Percentiles rank a stretch among this genome's conserved stretches.
Conservation (phyloP, 495 filamentous ascomycete species). For the Penicillium alfredii region DNA sequence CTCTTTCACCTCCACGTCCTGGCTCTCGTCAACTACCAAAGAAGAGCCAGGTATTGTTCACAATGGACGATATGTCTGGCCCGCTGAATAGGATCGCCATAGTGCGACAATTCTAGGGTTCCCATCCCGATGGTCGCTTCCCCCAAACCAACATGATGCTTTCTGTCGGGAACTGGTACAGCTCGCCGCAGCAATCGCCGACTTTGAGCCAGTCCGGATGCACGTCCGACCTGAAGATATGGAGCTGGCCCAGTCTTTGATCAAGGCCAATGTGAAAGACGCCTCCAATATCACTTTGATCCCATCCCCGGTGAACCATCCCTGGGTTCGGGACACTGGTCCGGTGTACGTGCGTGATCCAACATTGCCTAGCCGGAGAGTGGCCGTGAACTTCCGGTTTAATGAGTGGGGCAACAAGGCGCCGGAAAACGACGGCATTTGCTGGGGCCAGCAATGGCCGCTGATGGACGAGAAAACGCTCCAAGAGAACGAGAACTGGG, state of each 20-base stretch:
- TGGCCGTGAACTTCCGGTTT: constrained; percentile 20
- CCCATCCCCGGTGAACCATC: constrained; percentile 16
- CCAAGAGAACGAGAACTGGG: constrained; percentile 14
- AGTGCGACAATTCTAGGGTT: neutral
- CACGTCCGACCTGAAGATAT: neutral
- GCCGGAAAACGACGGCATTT: constrained; percentile 1
- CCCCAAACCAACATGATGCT: neutral
- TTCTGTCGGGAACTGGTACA: neutral
- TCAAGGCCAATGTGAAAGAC: neutral
- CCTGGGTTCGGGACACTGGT: constrained; percentile 21
- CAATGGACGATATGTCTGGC: too few species aligned
- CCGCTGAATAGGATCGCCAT: neutral
- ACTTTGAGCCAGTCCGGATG: neutral
- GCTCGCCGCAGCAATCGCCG: neutral
- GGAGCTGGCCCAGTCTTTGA: neutral
- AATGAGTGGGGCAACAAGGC: constrained; percentile 19
- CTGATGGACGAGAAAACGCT: constrained; percentile 4
- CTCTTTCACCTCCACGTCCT: too few species aligned
- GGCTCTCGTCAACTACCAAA: too few species aligned
- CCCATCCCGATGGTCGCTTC: neutral
- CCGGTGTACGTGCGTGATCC: constrained; percentile 12
- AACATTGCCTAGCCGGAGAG: neutral
- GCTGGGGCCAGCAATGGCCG: constrained; percentile 7
- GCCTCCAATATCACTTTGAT: constrained; percentile 6
- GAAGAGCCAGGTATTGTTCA: too few species aligned